Base-by-base conservation (phyloP, 306 rosid genomes). In the Cucurbita pepo region DNA sequence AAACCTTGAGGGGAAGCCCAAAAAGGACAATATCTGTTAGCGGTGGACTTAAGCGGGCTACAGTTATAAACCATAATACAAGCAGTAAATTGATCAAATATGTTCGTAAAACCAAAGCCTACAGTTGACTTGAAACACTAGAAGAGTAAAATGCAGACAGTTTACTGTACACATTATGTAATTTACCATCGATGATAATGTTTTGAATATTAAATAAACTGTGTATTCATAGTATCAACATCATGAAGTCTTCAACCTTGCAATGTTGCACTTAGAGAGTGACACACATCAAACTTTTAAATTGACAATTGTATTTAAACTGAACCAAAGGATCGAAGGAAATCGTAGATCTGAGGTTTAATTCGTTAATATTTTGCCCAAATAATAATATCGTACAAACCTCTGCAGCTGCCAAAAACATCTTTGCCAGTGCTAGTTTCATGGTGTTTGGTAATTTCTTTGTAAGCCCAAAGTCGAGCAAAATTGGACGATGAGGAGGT, bases 321-420 rank as follows among this genome's bases (percentile, higher is more conserved):
- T 21, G 1, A 21, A 21, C 36, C 10, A 63, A n/a, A 10, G 30
- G 70, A 63, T 63, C 51, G 40, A 66, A 21, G 54, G 38, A 43
- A 40, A 41, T 5, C 18, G 16, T 47, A 12, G 12, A 22, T 22
- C 11, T 30, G 10, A 30, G 58, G 45, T 69, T 25, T 8, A 69
- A 47, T 69, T 25, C 10, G n/a, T 22, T 45, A 47, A 47, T 3
- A 47, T 21, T 67, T 47, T 47, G 47, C 56, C 43, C 41, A 69
- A 25, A 47, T 30, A 48, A 69, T 48, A 25, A 69, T 37, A 37
- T 63, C 47, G 53, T 38, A 86, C 92, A 81, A 53, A 95, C 99
- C 99, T 95, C 99, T 61, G 89, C 88, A 85, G 96, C 87, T 58
- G 99, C 92, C 83, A 95, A 73, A 86, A 95, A 95, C 99, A 95